A percentile compares a stretch with the other conserved stretches of the same genome.
Evolutionary conservation across 1,284 basidiomycete genomes (phyloP).

Genomic region (Sphaerobolus stellatus): DNA sequence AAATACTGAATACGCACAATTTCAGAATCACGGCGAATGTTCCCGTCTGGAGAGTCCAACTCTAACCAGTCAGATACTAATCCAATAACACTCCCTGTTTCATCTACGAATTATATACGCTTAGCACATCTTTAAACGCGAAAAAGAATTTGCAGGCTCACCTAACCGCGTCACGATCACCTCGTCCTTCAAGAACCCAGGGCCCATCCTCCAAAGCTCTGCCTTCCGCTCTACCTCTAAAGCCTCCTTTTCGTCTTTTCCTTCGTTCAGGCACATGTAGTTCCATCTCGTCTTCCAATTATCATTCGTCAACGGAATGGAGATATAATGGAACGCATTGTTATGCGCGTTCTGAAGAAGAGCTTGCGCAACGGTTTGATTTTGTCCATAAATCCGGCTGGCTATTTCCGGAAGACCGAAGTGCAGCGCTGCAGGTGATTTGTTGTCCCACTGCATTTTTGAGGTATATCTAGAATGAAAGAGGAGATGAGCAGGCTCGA

Average conservation of each 20-base stretch:
- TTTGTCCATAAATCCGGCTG: not conserved
- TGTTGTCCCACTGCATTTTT: conserved; percentile 8
- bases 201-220: conserved; percentile 85
- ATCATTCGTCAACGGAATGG: conserved; percentile 83
- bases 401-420: conserved; percentile 2
- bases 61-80: conserved; percentile 94
- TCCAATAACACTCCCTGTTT: conserved; percentile 75
- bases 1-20: conserved; percentile 74
- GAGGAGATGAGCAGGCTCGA: too few species aligned
- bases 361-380: conserved; percentile 44
- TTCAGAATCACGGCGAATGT: conserved; percentile 94
- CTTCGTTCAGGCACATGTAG: conserved; percentile 68
- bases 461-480: not conserved
- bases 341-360: conserved; percentile 49
- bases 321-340: conserved; percentile 66
- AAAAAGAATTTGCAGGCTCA: too few species aligned
- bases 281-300: conserved; percentile 90
- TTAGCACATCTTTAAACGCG: conserved; percentile 10
- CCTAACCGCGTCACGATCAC: conserved; percentile 86
- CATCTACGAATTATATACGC: conserved; percentile 54
- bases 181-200: conserved; percentile 80
- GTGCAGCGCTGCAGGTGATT: conserved; percentile 10
- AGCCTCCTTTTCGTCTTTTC: conserved; percentile 34
- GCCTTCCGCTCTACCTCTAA: conserved; percentile 68
- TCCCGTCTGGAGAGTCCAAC: conserved; percentile 89